Evolutionary conservation across 176 grass and related monocot genomes (phyloP).

Genomic region (Juncus effusus): DNA sequence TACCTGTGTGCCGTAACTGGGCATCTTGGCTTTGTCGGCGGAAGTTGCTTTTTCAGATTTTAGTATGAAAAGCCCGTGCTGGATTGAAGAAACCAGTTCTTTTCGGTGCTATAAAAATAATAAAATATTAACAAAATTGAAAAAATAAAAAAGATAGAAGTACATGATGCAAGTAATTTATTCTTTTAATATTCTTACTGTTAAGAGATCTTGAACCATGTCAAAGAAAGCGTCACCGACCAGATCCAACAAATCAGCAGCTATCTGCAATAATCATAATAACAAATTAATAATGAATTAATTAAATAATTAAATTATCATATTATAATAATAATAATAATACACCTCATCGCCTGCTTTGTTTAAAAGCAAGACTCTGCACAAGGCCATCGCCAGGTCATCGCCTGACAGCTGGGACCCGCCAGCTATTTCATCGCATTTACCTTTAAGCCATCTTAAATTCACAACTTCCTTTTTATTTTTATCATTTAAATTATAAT

Average conservation of each 20-base stretch:
- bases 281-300: not conserved
- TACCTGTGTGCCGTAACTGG: slow-evolving; percentile 99
- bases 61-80: slow-evolving; percentile 79
- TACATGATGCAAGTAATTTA: slow-evolving; percentile 12
- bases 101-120: slow-evolving; percentile 65
- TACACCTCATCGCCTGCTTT: slow-evolving; percentile 86
- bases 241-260: slow-evolving; percentile 85
- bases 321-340: slow-evolving; percentile 9
- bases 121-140: slow-evolving; percentile 15
- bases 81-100: slow-evolving; percentile 76
- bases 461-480: slow-evolving; percentile 39
- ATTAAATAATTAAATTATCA: slow-evolving; percentile 14
- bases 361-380: slow-evolving; percentile 74
- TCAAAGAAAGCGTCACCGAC: slow-evolving; percentile 87
- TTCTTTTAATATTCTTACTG: slow-evolving; percentile 43
- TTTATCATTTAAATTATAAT: slow-evolving; percentile 38
- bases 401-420: slow-evolving; percentile 75
- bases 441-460: slow-evolving; percentile 87
- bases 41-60: slow-evolving; percentile 82
- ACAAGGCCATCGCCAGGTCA: slow-evolving; percentile 89
- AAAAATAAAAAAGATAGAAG: slow-evolving; percentile 15
- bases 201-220: slow-evolving; percentile 76
- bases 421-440: slow-evolving; percentile 63
- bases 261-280: slow-evolving; percentile 46
- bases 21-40: slow-evolving; percentile 82